phyloP scores from a whole-genome alignment of 2,329 filamentous ascomycete genomes.

The Beauveria asiatica region DNA sequence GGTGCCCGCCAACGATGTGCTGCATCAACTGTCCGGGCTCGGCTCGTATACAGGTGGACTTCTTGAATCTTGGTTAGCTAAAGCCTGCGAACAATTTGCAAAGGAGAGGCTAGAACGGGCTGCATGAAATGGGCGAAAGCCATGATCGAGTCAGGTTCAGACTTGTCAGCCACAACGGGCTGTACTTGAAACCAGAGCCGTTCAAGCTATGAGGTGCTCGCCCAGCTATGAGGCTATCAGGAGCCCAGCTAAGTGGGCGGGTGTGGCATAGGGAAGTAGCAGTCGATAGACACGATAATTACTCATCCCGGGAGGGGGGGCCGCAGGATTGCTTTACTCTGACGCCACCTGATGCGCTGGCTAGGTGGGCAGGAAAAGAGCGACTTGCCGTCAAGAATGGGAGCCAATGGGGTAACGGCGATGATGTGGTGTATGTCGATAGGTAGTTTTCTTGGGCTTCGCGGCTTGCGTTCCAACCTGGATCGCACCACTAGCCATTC shows the following conservation, averaged over 20 bases:
- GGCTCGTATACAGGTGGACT: too few relatives aligned
- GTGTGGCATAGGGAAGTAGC: neutral
- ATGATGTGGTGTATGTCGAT: neutral
- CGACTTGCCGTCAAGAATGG: neutral
- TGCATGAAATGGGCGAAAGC: too few relatives aligned
- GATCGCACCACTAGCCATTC: neutral
- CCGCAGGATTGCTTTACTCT: neutral
- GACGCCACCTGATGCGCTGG: constrained; percentile 10
- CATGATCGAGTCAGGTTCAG: neutral
- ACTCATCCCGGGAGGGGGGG: neutral
- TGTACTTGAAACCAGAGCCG: too few relatives aligned
- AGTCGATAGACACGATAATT: neutral
- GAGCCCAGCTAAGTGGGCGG: neutral
- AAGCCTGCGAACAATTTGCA: too few relatives aligned
- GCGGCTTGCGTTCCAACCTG: neutral
- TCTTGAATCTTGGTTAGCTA: too few relatives aligned
- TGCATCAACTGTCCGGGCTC: neutral
- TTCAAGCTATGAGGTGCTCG: too few relatives aligned
- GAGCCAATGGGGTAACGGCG: neutral
- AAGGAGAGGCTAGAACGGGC: too few relatives aligned
- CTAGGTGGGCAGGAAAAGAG: neutral
- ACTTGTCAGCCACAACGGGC: neutral
- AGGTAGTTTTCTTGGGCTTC: neutral
- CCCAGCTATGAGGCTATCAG: too few relatives aligned
- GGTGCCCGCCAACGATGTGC: neutral